Evolutionary conservation across 768 basidiomycete genomes (phyloP).

Genomic region (Kondoa subrosea): DNA sequence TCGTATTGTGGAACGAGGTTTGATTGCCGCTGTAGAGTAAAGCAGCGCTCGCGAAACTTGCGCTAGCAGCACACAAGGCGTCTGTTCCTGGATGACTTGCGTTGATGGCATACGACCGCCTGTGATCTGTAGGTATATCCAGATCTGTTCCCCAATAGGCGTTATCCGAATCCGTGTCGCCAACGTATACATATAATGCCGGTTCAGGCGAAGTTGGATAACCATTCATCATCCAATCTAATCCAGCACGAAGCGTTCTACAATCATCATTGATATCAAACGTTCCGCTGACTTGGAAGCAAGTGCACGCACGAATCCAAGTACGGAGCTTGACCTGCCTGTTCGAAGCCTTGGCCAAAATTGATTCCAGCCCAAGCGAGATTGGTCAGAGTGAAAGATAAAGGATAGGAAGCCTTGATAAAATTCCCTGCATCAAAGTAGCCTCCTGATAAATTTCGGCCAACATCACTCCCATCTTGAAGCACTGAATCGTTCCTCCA

Average conservation of each 20-base stretch:
- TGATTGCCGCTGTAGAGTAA: conserved; percentile 51
- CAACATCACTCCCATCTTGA: conserved; percentile 57
- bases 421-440: conserved; percentile 83
- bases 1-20: not conserved
- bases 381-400: conserved; percentile 72
- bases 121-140: conserved; percentile 48
- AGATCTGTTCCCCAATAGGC: conserved; percentile 80
- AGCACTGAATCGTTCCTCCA: conserved; percentile 75
- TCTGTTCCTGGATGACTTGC: conserved; percentile 61
- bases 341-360: conserved; percentile 67
- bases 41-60: not conserved
- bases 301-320: conserved; percentile 63
- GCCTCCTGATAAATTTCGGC: conserved; percentile 64
- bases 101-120: conserved; percentile 65
- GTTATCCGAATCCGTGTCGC: conserved; percentile 48
- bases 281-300: no score
- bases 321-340: conserved; percentile 71
- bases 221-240: not conserved
- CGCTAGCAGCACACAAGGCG: conserved; percentile 70
- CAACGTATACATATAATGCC: conserved; percentile 45
- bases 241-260: not conserved
- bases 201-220: not conserved
- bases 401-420: conserved; percentile 70
- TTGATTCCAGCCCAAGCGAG: conserved; percentile 81
- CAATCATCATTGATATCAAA: no score